Evolutionary conservation across 495 filamentous ascomycete genomes (phyloP).

Genomic region (Penicillium bialowiezense): DNA sequence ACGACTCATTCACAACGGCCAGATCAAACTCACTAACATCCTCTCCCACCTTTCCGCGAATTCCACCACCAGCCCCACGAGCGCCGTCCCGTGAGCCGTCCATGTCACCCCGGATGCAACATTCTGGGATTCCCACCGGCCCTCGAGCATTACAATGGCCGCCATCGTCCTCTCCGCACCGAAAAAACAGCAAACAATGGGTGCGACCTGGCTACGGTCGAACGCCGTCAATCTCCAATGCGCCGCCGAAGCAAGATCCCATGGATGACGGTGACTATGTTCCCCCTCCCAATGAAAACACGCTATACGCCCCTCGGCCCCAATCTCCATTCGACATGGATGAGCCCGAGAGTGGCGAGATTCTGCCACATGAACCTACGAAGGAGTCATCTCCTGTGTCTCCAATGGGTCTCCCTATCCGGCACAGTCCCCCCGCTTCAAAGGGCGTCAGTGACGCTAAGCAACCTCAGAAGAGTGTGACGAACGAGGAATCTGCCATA

Average conservation of each 20-base stretch:
- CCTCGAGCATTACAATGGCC: constrained; percentile 51
- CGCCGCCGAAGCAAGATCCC: constrained; percentile 36
- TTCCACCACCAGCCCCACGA: constrained; percentile 27
- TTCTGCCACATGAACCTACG: background rate
- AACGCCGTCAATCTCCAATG: constrained; percentile 25
- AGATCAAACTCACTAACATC: constrained; percentile 19
- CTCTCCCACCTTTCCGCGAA: constrained; percentile 29
- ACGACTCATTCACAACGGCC: constrained; percentile 16
- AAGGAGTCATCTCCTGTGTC: constrained; percentile 8
- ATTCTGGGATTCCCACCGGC: constrained; percentile 55
- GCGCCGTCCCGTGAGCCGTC: constrained; percentile 36
- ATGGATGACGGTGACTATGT: constrained; percentile 41
- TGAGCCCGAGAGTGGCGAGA: constrained; percentile 3
- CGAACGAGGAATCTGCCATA: constrained; percentile 9
- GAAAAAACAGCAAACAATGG: constrained; percentile 58
- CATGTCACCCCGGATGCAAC: constrained; percentile 48
- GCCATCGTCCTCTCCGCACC: constrained; percentile 29
- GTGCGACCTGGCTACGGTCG: constrained; percentile 49
- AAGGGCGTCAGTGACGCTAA: background rate
- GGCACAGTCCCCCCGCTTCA: constrained; percentile 6
- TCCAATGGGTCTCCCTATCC: constrained; percentile 14
- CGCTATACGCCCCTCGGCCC: constrained; percentile 12
- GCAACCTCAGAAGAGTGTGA: constrained; percentile 5
- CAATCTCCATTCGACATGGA: constrained; percentile 3
- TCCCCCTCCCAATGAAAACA: constrained; percentile 18